A percentile compares a stretch with the other conserved stretches of the same genome.
These are phyloP conservation scores for Chaetomiaceae sp. DNA, from an alignment of 2,329 filamentous ascomycete genomes.

Conservation along the genomic window DNA sequence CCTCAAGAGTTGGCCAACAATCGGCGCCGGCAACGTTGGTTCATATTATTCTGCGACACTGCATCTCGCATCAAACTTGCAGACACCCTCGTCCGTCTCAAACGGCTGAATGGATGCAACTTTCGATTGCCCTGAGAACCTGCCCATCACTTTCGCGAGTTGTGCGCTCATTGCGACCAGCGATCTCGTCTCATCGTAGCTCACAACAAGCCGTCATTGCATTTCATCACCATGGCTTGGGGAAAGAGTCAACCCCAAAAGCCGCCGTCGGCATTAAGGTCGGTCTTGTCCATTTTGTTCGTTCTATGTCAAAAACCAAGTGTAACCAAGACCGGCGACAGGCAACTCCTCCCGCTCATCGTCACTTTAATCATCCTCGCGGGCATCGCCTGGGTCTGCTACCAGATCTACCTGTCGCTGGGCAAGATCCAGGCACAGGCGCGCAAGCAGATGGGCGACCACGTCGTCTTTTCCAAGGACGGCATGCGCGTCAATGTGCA, in stretches of 20 bases:
- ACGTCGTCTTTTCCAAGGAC: constrained; percentile 71
- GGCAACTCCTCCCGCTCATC: constrained; percentile 62
- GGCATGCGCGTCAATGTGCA: constrained; percentile 68
- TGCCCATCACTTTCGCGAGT: not conserved
- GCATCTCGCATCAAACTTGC: not conserved
- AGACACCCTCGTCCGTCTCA: not conserved
- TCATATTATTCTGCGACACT: not conserved
- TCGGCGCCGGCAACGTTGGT: not conserved
- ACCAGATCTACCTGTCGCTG: constrained; percentile 67
- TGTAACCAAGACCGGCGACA: constrained; percentile 26
- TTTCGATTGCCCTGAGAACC: too few relatives aligned
- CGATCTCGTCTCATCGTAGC: not conserved
- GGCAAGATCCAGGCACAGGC: constrained; percentile 62
- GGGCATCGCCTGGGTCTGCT: constrained; percentile 60
- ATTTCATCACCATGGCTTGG: constrained; percentile 15
- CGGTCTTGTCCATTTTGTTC: not conserved
- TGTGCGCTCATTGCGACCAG: not conserved
- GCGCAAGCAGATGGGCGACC: constrained; percentile 66
- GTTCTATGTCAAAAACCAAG: not conserved
- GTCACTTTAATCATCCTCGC: constrained; percentile 57
- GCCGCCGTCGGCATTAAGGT: constrained; percentile 13
- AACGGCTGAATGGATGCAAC: too few relatives aligned
- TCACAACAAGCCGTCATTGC: not conserved
- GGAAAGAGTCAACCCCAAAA: constrained; percentile 8
- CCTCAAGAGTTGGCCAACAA: too few relatives aligned